Evolutionary conservation across 352 stramenopile species (phyloP), one percentile per base, ranked within the genome.

Genomic region (Phytophthora ohioensis): DNA sequence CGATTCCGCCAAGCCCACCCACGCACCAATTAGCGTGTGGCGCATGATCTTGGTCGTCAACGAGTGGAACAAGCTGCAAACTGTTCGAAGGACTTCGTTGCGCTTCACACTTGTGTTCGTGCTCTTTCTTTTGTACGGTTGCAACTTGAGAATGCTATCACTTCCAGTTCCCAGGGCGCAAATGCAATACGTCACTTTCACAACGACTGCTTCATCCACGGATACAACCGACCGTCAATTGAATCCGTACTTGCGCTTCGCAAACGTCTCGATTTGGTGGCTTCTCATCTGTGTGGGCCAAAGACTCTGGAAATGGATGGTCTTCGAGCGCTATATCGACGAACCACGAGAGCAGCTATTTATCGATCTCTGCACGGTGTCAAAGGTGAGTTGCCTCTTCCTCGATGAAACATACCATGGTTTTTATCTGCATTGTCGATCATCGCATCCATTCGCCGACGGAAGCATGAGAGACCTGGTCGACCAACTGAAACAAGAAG

Each of bases 381-480:
- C 93, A 3, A 99, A 99, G 71, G 77, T 97, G 34, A 96, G 87
- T 52, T 91, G 96, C 41, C 79, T 99, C 17, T 80, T 99, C 31
- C 72, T 99, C 17, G 90, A 97, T 51, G 93, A 98, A 49, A 73
- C 82, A 31, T 98, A 98, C 63, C 93, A 98, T 64, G 95, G 94
- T 1, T 99, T 94, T 71, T 99, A 99, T 73, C 75, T 99, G 4
- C 96, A 99, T 67, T 98, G 97, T 49, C 87, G 91, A 43, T 98
- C 94, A 11, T 92, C 95, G 4, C 96, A 98, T 70, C 86, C 92
- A 66, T 95, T 93, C 66, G 95, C 95, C 12, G 97, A 99, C 67
- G 91, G 89, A 1, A 94, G 78, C 55, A 98, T 99, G 93, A 73
- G 84, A n/a, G 88, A 98, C 57, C 81, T 99, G 17, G 81, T 97